A percentile compares a stretch with the other conserved stretches of the same genome.
Conservation (phyloP, 495 filamentous ascomycete genomes). For the Terfezia boudieri region DNA sequence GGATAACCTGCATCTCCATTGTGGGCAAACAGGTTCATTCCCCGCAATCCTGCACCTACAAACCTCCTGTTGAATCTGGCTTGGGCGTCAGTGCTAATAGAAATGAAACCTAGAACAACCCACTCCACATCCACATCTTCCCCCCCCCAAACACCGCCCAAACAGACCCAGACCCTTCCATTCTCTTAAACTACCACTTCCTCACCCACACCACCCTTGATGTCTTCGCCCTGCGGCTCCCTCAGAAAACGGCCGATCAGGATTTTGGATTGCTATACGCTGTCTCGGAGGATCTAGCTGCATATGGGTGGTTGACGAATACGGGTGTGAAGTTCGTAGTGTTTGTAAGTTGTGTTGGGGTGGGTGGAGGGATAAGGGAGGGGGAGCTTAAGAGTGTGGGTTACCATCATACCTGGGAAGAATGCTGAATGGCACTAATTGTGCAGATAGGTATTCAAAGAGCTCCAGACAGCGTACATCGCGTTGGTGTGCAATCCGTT, state of each 20-base stretch:
- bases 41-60: not conserved
- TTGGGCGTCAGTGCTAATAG: not conserved
- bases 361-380: conserved; percentile 41
- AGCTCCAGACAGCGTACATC: conserved; percentile 79
- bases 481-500: conserved; percentile 82
- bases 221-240: conserved; percentile 62
- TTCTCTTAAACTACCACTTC: conserved; percentile 61
- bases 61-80: not conserved
- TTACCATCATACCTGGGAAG: conserved; percentile 1
- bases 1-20: not conserved
- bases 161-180: not conserved
- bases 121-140: not conserved
- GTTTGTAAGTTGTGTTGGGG: conserved; percentile 42
- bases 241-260: conserved; percentile 42
- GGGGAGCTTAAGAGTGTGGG: conserved; percentile 59
- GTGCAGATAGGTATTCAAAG: conserved; percentile 51
- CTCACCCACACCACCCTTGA: conserved; percentile 77
- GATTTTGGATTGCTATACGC: conserved; percentile 83
- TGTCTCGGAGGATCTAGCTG: conserved; percentile 72
- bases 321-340: conserved; percentile 77
- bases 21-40: not conserved
- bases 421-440: not conserved
- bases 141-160: not conserved
- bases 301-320: conserved; percentile 94
- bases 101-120: not conserved